These are phyloP conservation scores for Eurotiales sp. DNA, from an alignment of 2,329 filamentous ascomycete species.

Conservation along the genomic window DNA sequence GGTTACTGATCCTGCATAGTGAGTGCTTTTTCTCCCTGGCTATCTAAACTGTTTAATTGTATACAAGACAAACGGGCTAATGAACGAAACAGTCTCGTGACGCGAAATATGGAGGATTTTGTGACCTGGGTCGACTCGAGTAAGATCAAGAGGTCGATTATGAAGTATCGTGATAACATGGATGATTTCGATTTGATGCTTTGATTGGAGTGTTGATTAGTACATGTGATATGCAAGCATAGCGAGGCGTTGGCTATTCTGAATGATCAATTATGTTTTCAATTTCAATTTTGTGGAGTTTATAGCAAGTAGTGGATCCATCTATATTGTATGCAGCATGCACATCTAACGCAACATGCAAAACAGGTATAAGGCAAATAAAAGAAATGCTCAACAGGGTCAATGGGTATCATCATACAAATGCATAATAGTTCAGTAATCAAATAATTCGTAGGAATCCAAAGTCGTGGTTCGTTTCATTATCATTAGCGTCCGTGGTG, in stretches of 20 bases:
- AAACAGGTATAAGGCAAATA: neutral
- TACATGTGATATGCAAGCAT: neutral
- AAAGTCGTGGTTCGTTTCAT: no score
- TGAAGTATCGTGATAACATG: conserved; percentile 90
- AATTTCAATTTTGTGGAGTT: no score
- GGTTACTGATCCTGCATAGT: conserved; percentile 81
- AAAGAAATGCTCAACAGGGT: neutral
- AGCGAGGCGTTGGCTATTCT: conserved; percentile 6
- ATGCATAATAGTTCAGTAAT: neutral
- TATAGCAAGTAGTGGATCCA: no score
- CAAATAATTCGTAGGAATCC: neutral
- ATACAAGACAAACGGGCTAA: neutral
- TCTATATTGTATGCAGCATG: no score
- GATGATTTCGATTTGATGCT: conserved; percentile 91
- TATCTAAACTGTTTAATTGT: neutral
- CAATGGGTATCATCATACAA: no score
- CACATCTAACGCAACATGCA: no score
- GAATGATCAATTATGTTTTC: neutral
- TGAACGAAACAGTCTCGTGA: conserved; percentile 62
- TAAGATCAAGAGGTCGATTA: conserved; percentile 95
- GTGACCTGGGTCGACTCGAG: conserved; percentile 94
- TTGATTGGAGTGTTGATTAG: neutral
- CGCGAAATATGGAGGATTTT: conserved; percentile 88
- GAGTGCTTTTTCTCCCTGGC: neutral
- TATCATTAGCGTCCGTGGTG: neutral